A percentile compares a stretch with the other conserved stretches of the same genome.
phyloP scores from a whole-genome alignment of 2,329 filamentous ascomycete genomes.

The Hypoxylon sp. region DNA sequence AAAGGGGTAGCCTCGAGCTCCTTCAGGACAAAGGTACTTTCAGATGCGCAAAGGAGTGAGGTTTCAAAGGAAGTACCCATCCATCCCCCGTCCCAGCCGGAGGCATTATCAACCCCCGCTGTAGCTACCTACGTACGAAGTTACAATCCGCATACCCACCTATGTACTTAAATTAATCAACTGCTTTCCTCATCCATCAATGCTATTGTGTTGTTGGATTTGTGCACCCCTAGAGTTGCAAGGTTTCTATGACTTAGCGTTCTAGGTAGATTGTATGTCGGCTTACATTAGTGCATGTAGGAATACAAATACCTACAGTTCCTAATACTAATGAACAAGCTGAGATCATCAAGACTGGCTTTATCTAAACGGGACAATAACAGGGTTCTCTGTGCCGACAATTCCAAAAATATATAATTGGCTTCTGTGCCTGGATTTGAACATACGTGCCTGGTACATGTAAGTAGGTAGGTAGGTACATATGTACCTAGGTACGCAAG shows the following conservation, averaged over 20 bases:
- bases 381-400: no score
- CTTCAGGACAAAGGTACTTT: conserved; percentile 21
- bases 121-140: neutral
- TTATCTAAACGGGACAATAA: neutral
- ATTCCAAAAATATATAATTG: no score
- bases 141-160: conserved; percentile 14
- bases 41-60: conserved; percentile 3
- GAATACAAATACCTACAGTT: no score
- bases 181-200: conserved; percentile 3
- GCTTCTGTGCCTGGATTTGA: no score
- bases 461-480: no score
- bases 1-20: conserved; percentile 36
- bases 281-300: no score
- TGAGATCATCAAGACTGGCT: no score
- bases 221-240: conserved; percentile 1
- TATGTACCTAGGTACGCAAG: no score
- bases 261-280: neutral
- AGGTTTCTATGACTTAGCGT: conserved; percentile 1
- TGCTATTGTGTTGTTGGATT: conserved; percentile 10
- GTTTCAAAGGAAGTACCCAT: conserved; percentile 7
- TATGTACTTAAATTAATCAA: conserved; percentile 16
- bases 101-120: neutral
- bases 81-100: neutral
- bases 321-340: no score
- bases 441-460: no score